Conservation (phyloP, 2,329 filamentous ascomycete species). For the Arthrobotrys sinensis region DNA sequence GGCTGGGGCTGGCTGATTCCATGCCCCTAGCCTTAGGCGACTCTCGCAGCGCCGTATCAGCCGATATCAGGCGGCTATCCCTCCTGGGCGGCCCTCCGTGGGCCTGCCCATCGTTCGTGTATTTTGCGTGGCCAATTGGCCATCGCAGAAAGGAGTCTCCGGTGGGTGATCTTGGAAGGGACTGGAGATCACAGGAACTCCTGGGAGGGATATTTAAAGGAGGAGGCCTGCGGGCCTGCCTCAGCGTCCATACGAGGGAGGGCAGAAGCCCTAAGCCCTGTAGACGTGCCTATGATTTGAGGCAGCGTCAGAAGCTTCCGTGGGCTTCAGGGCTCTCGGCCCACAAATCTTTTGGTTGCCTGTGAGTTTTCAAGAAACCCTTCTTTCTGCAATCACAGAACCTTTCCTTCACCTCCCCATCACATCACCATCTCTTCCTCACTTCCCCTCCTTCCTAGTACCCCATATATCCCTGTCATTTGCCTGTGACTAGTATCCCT, state of each 20-base stretch:
- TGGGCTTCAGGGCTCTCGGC: slow-evolving; percentile 17
- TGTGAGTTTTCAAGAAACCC: not conserved
- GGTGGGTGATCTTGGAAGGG: not conserved
- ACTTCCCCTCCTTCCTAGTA: not conserved
- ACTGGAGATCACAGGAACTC: not conserved
- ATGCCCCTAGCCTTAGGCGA: not conserved
- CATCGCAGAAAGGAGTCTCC: not conserved
- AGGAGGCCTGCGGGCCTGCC: not conserved
- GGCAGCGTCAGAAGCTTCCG: slow-evolving; percentile 4
- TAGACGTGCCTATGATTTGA: not conserved
- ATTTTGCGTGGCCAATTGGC: slow-evolving; percentile 1
- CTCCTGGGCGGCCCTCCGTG: not conserved
- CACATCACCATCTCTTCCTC: not conserved
- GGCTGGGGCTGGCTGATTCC: no score
- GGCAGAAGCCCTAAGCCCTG: not conserved
- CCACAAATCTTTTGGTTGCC: not conserved
- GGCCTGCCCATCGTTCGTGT: not conserved
- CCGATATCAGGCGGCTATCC: not conserved
- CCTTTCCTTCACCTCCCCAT: not conserved
- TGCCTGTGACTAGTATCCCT: not conserved
- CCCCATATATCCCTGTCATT: not conserved
- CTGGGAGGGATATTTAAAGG: no score
- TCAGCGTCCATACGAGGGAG: not conserved
- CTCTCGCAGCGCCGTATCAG: not conserved
- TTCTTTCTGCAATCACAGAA: not conserved